A percentile compares a stretch with the other conserved stretches of the same genome.
These are phyloP conservation scores for Xylaria hypoxylon DNA, from an alignment of 2,329 filamentous ascomycete genomes.

Conservation along the genomic window DNA sequence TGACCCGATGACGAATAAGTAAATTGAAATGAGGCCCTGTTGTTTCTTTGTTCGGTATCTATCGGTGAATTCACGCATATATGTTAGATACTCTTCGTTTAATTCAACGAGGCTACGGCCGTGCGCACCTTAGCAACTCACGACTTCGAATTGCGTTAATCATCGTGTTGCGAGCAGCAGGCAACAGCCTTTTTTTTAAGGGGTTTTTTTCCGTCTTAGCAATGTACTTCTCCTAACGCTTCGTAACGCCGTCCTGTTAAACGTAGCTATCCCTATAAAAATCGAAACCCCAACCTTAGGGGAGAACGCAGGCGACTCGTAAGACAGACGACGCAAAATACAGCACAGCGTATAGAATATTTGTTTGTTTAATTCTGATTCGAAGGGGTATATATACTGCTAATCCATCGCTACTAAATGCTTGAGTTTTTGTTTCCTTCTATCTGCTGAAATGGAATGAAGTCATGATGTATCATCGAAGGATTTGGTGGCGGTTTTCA, in stretches of 20 bases:
- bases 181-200: background rate
- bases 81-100: conserved; percentile 6
- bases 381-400: conserved; percentile 31
- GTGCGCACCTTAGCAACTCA: background rate
- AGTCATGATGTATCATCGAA: conserved; percentile 10
- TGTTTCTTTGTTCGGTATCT: background rate
- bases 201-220: too few relatives aligned
- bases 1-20: conserved; percentile 1
- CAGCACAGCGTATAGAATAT: background rate
- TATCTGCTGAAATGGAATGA: conserved; percentile 15
- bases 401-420: conserved; percentile 32
- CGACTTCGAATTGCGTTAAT: conserved; percentile 6
- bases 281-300: background rate
- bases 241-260: background rate
- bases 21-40: conserved; percentile 2
- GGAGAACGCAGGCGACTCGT: background rate
- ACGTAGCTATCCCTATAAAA: background rate
- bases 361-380: conserved; percentile 11
- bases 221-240: background rate
- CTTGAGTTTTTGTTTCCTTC: conserved; percentile 13
- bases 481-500: conserved; percentile 7
- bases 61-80: conserved; percentile 10
- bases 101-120: conserved; percentile 17
- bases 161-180: background rate
- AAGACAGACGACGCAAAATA: background rate